Conservation (phyloP, 2,329 filamentous ascomycete genomes). For the Aspergillus fijiensis region DNA sequence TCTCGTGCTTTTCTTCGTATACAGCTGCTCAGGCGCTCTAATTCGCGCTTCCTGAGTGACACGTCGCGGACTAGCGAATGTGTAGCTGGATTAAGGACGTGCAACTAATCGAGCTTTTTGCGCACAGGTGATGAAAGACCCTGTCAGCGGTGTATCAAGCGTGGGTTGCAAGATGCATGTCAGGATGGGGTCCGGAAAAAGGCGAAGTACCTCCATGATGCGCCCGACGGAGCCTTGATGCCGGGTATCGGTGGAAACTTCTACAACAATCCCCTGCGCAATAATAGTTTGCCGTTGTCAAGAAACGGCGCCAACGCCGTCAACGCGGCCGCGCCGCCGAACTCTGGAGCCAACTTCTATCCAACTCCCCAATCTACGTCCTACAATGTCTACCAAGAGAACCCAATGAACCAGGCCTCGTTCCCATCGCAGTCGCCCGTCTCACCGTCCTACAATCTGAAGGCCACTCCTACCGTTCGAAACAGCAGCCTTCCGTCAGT, state of each 20-base stretch:
- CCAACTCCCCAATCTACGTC: conserved; percentile 37
- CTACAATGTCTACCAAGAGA: conserved; percentile 52
- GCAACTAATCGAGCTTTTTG: conserved; percentile 29
- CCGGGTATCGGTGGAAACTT: conserved; percentile 76
- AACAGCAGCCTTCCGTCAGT: conserved; percentile 39
- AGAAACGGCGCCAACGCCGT: conserved; percentile 32
- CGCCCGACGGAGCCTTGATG: conserved; percentile 81
- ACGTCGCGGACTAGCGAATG: not conserved
- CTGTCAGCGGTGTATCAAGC: conserved; percentile 90
- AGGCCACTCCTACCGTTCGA: conserved; percentile 40
- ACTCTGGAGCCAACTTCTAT: conserved; percentile 33
- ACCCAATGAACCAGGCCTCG: conserved; percentile 52
- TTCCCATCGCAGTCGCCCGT: conserved; percentile 66
- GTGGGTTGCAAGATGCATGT: conserved; percentile 84
- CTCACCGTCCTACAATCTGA: conserved; percentile 67
- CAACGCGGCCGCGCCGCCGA: conserved; percentile 26
- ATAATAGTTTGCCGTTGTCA: conserved; percentile 31
- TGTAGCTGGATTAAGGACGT: conserved; percentile 1
- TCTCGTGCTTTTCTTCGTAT: conserved; percentile 14
- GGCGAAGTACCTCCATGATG: conserved; percentile 97
- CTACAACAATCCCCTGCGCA: conserved; percentile 40
- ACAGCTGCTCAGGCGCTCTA: not conserved
- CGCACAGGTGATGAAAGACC: conserved; percentile 84
- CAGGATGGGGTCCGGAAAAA: conserved; percentile 98
- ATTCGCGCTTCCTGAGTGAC: not conserved